These are phyloP conservation scores for Elongisporangium prolatum DNA, from an alignment of 352 stramenopile species.

Conservation along the genomic window DNA sequence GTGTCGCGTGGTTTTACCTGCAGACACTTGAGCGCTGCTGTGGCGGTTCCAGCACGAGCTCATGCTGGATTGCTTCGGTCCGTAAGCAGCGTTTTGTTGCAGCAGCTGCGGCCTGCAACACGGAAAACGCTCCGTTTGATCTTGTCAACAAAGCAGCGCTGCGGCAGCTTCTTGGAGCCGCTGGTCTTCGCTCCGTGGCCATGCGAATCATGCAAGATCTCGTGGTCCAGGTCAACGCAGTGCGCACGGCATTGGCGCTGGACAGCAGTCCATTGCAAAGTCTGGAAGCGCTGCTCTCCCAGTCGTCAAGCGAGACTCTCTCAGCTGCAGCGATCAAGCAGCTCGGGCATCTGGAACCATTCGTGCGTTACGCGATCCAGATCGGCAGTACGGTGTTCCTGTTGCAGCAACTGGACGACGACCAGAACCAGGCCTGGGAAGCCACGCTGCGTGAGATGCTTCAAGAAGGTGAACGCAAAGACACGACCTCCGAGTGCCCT, in stretches of 20 bases:
- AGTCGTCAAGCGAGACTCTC: not conserved
- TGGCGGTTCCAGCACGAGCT: not conserved
- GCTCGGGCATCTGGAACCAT: not conserved
- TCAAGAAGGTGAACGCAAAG: slow-evolving; percentile 14
- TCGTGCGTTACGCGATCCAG: slow-evolving; percentile 4
- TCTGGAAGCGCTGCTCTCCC: not conserved
- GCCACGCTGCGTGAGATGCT: slow-evolving; percentile 1
- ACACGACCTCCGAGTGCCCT: slow-evolving; percentile 6
- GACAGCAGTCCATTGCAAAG: not conserved
- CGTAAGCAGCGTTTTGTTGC: slow-evolving; percentile 17
- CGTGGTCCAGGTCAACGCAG: not conserved
- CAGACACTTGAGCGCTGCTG: not conserved
- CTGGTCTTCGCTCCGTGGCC: not conserved
- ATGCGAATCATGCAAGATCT: not conserved
- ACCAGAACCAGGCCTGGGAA: slow-evolving; percentile 2
- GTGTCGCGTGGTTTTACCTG: slow-evolving; percentile 18
- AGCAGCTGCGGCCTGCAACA: not conserved
- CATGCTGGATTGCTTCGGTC: slow-evolving; percentile 9
- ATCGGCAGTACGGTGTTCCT: slow-evolving; percentile 31
- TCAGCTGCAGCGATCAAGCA: not conserved
- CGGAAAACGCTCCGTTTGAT: not conserved
- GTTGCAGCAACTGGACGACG: slow-evolving; percentile 23
- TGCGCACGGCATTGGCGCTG: not conserved
- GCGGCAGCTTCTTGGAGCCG: not conserved
- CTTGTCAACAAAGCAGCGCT: not conserved